Conservation (phyloP, 73 alveolate genomes). For the Paramecium sexaurelia region DNA sequence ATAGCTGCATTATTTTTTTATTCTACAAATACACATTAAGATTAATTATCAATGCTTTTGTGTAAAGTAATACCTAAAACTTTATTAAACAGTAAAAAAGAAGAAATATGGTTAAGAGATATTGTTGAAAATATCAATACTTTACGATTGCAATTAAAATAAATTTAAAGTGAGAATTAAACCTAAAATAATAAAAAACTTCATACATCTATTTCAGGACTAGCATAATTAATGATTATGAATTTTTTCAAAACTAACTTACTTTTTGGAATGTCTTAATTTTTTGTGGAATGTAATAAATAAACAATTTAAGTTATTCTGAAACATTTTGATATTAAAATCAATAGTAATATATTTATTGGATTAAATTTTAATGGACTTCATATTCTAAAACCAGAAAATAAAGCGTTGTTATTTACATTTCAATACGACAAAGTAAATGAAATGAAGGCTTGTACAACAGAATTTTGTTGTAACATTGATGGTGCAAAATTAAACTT, state of each 20-base stretch:
- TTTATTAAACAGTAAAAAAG: background rate
- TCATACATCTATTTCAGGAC: background rate
- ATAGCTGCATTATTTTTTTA: background rate
- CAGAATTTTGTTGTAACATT: background rate
- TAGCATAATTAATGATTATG: background rate
- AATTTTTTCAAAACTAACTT: background rate
- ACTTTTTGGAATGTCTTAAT: background rate
- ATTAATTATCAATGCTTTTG: background rate
- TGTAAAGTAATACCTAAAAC: background rate
- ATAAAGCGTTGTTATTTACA: background rate
- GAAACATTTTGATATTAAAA: background rate
- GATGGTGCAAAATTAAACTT: background rate
- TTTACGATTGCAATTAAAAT: background rate
- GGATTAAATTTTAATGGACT: slow-evolving; percentile 6
- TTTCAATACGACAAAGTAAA: background rate
- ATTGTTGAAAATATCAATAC: background rate
- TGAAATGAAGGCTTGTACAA: background rate
- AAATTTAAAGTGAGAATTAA: background rate
- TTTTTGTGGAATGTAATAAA: slow-evolving; percentile 11
- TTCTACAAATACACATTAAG: background rate
- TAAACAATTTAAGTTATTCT: background rate
- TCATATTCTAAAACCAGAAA: background rate
- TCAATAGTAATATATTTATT: background rate
- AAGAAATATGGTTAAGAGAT: background rate
- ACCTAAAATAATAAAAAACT: background rate